Percentiles rank a stretch among this genome's conserved stretches.
Conservation (phyloP, 495 filamentous ascomycete genomes). For the Achaetomiella virescens region DNA sequence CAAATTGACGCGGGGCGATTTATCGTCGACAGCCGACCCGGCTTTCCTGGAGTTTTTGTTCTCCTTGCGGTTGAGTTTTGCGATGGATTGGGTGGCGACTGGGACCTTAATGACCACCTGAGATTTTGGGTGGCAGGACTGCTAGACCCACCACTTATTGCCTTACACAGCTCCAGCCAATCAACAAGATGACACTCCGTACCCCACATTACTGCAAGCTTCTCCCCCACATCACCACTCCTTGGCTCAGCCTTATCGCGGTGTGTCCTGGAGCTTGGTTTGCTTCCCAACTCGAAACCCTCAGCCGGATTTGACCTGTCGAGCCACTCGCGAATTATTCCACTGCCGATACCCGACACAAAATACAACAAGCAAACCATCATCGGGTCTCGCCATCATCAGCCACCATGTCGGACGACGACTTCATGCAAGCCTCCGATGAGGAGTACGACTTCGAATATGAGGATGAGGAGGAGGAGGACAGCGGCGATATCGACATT, state of each 20-base stretch:
- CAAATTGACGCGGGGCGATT: too few species aligned
- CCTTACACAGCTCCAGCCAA: conserved; percentile 9
- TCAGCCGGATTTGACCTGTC: background rate
- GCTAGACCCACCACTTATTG: too few species aligned
- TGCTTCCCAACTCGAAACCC: background rate
- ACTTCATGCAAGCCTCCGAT: conserved; percentile 97
- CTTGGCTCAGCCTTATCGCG: conserved; percentile 9
- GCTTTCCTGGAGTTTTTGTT: background rate
- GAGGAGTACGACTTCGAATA: conserved; percentile 98
- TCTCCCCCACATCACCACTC: conserved; percentile 8
- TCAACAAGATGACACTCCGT: conserved; percentile 24
- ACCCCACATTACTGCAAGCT: conserved; percentile 22
- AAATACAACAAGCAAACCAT: background rate
- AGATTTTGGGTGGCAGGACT: background rate
- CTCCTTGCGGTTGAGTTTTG: background rate
- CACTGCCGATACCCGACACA: background rate
- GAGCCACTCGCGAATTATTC: background rate
- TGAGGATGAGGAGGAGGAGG: conserved; percentile 82
- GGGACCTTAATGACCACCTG: conserved; percentile 6
- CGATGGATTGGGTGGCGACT: conserved; percentile 3
- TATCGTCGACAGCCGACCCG: background rate
- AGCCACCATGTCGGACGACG: conserved; percentile 83
- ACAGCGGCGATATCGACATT: conserved; percentile 83
- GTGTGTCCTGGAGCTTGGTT: background rate
- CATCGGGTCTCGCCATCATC: background rate